Evolutionary conservation across 192 early-diverging fungal species (phyloP).

Genomic region (Mortierella antarctica): DNA sequence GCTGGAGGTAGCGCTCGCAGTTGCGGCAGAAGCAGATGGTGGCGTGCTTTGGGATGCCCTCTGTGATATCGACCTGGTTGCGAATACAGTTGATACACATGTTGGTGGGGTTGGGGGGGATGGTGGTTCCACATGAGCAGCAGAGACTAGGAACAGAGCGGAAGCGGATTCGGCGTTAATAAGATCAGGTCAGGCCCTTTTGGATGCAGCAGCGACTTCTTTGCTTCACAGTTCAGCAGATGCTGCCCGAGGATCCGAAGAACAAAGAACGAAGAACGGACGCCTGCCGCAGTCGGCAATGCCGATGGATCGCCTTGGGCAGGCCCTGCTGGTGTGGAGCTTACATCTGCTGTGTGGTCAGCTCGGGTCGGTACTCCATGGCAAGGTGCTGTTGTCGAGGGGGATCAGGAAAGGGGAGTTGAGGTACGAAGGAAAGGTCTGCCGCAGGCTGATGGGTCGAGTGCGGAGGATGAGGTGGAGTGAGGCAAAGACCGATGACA

Average conservation of each 20-base stretch:
- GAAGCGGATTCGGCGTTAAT: background rate
- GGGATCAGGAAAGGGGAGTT: no score
- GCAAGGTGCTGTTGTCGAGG: background rate
- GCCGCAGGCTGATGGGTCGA: no score
- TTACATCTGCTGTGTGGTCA: slow-evolving; percentile 67
- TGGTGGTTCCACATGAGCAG: slow-evolving; percentile 93
- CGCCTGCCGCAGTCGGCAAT: background rate
- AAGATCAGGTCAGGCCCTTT: background rate
- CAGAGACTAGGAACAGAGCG: slow-evolving; percentile 66
- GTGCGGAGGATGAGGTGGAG: background rate
- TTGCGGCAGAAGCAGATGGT: slow-evolving; percentile 96
- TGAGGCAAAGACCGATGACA: background rate
- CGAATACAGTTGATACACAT: slow-evolving; percentile 99
- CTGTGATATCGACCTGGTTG: slow-evolving; percentile 96
- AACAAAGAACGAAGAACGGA: background rate
- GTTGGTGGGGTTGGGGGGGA: slow-evolving; percentile 97
- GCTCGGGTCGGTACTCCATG: slow-evolving; percentile 67
- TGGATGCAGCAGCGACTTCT: background rate
- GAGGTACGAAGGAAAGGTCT: no score
- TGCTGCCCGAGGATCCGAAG: no score
- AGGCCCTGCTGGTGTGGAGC: background rate
- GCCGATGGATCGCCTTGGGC: background rate
- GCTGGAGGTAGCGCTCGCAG: slow-evolving; percentile 97
- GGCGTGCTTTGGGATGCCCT: slow-evolving; percentile 96
- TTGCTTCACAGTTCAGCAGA: background rate